Conservation (phyloP, 805 yeast genomes). For the Pichia membranifaciens region DNA sequence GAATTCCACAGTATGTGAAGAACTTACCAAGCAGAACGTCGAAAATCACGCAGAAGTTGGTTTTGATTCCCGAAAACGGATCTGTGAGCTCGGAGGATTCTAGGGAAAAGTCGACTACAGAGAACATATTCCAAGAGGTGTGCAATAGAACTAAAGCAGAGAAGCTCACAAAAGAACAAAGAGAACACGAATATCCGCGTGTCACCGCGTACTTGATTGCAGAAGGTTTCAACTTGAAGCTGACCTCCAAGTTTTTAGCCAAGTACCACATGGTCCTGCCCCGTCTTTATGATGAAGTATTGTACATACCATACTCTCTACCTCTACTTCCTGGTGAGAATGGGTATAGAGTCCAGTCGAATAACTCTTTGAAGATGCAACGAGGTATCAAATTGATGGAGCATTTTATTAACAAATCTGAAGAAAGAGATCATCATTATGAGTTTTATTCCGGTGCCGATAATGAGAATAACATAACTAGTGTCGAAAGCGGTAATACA, state of each 20-base stretch:
- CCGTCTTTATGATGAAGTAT: constrained; percentile 84
- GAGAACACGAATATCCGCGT: constrained; percentile 65
- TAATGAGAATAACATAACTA: constrained; percentile 25
- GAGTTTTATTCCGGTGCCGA: constrained; percentile 84
- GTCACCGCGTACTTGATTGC: constrained; percentile 91
- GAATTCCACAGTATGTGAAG: constrained; percentile 45
- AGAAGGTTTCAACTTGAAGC: constrained; percentile 66
- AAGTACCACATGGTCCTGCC: constrained; percentile 79
- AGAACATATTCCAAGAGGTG: constrained; percentile 30
- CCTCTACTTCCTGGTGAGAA: constrained; percentile 83
- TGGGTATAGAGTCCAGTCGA: constrained; percentile 71
- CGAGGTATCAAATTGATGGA: constrained; percentile 54
- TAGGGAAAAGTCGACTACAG: constrained; percentile 26
- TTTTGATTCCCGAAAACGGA: constrained; percentile 68
- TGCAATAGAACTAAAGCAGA: constrained; percentile 41
- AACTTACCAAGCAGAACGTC: constrained; percentile 70
- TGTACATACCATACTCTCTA: constrained; percentile 81
- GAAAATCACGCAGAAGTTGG: constrained; percentile 79
- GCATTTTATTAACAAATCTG: constrained; percentile 69
- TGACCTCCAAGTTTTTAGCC: constrained; percentile 58
- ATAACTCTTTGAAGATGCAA: constrained; percentile 40
- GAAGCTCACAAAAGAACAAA: constrained; percentile 49
- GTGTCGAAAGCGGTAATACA: constrained; percentile 18
- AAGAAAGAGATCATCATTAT: constrained; percentile 84
- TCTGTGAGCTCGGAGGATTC: constrained; percentile 10